These are phyloP conservation scores for Boletus patriciae DNA, from an alignment of 768 basidiomycete genomes.

Conservation along the genomic window DNA sequence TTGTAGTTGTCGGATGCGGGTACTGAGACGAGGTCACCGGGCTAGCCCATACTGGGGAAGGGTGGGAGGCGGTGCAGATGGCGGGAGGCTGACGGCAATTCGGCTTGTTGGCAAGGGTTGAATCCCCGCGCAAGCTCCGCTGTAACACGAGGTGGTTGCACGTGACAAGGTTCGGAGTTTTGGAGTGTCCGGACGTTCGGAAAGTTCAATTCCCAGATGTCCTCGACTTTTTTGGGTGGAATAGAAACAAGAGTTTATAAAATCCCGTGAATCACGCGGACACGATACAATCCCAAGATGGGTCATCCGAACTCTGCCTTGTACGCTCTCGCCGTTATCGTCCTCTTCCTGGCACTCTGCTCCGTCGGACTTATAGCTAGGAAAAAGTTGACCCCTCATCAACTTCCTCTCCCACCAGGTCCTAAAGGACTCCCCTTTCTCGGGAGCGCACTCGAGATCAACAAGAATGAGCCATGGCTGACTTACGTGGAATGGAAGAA, in stretches of 20 bases:
- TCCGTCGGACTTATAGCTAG: not conserved
- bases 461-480: constrained; percentile 30
- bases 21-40: no score
- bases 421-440: constrained; percentile 30
- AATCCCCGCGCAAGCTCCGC: no score
- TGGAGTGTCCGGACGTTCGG: no score
- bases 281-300: constrained; percentile 5
- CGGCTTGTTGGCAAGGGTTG: no score
- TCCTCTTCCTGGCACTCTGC: constrained; percentile 2
- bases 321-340: not conserved
- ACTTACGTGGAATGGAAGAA: constrained; percentile 34
- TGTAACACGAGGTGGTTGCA: no score
- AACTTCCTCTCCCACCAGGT: constrained; percentile 29
- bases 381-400: constrained; percentile 13
- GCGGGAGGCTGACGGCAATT: no score
- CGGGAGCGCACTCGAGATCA: constrained; percentile 28
- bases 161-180: no score
- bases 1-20: no score
- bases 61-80: no score
- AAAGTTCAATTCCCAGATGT: no score
- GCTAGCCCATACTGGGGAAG: no score
- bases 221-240: not conserved
- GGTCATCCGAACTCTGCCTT: not conserved
- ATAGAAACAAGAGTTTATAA: constrained; percentile 1
- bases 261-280: not conserved